Evolutionary conservation across 2,329 filamentous ascomycete species (phyloP), one percentile per base, ranked within the genome.

Genomic region (Anthostomella pinea): DNA sequence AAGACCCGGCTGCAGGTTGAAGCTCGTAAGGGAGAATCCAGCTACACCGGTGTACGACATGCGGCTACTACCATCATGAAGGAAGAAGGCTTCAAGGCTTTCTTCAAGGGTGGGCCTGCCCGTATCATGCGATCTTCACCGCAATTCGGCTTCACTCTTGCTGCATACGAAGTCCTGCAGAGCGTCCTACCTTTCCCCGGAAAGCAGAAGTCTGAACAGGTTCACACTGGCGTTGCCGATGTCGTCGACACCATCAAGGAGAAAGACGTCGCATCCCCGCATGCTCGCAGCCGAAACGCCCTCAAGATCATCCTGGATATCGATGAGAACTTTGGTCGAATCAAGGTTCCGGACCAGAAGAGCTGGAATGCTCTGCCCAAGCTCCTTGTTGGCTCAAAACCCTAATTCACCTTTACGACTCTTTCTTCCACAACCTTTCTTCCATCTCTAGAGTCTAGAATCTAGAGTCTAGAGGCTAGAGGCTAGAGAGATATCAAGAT

Each of bases 1-100:
- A 98, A 98, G 77, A 98, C 93, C 3, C 85, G 93, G 62, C 76
- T 98, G 42, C 93, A 98, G 65, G 93, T 98, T 41, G 93, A 98
- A 66, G 90, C 91, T 15, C 85, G 93, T 49, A 97, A 97, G 73
- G 93, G 93, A 46, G 91, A 98, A 56, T 83, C 83, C 3, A 75
- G 76, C 31, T 98, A 98, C 73, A 93, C 79, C 26, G 87, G 86
- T 30, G 76, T 98, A 30, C 80, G 88, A 38, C 88, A 98, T 67
- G 87, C 83, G 35, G 93, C 93, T 23, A 67, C 67, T 54, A 95
- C 87, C 10, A 86, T 98, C 54, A 83, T 75, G 70, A 81, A 83
- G 63, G 87, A 97, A 63, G 93, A 98, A 66, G 93, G 93, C 8
- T 91, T 96, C 77, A 80, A 77, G 46, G 93, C 93, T 17, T 98